phyloP scores from a whole-genome alignment of 768 basidiomycete species.

The Tulasnella sp. region DNA sequence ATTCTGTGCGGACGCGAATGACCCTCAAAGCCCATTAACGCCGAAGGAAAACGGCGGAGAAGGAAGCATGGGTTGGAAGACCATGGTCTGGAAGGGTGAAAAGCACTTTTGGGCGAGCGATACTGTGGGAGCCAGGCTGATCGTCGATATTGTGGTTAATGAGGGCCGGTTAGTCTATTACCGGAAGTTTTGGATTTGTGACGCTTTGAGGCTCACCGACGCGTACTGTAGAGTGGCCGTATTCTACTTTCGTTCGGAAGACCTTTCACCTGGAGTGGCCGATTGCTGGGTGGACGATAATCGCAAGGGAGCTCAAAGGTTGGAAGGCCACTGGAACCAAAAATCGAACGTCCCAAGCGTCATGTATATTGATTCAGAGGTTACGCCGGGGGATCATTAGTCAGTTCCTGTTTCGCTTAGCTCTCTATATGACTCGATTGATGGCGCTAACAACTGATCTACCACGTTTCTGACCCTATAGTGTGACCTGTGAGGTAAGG shows the following conservation, averaged over 20 bases:
- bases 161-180: slow-evolving; percentile 10
- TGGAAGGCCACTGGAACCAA: slow-evolving; percentile 1
- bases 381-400: slow-evolving; percentile 2
- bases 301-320: not conserved
- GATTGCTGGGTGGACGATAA: slow-evolving; percentile 12
- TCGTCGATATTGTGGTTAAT: slow-evolving; percentile 4
- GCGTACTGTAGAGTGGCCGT: not conserved
- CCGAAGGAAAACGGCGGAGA: not conserved
- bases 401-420: not conserved
- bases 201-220: not conserved
- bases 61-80: slow-evolving; percentile 6
- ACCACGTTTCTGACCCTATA: not conserved
- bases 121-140: not conserved
- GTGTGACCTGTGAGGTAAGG: slow-evolving; percentile 10
- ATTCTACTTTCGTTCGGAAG: slow-evolving; percentile 8
- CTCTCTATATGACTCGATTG: not conserved
- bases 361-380: slow-evolving; percentile 1
- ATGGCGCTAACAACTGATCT: not conserved
- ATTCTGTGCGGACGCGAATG: slow-evolving; percentile 6
- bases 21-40: not conserved
- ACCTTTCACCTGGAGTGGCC: not conserved
- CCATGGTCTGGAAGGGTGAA: slow-evolving; percentile 9
- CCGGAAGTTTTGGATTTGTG: no score
- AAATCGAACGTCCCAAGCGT: not conserved
- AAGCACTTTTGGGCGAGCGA: slow-evolving; percentile 12